Conservation (phyloP, 2,329 filamentous ascomycete genomes). For the Ophiostoma piceae region DNA sequence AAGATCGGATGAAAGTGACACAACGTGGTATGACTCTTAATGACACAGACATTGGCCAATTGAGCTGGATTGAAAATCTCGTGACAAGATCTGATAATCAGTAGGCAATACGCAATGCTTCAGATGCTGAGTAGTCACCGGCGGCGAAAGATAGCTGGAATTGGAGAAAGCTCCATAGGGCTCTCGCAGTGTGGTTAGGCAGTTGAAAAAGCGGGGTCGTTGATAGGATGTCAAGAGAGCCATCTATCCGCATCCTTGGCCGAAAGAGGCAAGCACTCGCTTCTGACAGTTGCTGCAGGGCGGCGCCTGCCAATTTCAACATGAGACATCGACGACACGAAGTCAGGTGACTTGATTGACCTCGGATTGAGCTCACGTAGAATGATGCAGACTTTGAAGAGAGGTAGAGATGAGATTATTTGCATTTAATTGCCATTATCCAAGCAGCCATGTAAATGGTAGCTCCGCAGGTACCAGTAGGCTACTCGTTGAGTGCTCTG, state of each 20-base stretch:
- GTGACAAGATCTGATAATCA: neutral
- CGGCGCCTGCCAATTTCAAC: constrained; percentile 2
- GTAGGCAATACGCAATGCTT: neutral
- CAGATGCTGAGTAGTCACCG: neutral
- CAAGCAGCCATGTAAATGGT: too few species aligned
- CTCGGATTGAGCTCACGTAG: neutral
- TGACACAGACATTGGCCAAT: neutral
- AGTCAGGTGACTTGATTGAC: neutral
- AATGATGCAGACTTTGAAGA: neutral
- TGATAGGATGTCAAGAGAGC: neutral
- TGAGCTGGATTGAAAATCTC: neutral
- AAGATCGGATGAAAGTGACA: neutral
- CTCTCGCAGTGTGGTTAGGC: neutral
- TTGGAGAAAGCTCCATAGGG: neutral
- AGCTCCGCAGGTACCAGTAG: too few species aligned
- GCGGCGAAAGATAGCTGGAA: neutral
- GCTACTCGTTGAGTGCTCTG: too few species aligned
- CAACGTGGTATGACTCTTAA: neutral
- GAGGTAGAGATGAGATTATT: neutral
- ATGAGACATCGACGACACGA: neutral
- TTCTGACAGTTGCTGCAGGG: neutral
- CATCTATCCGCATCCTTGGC: constrained; percentile 3
- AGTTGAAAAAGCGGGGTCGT: constrained; percentile 10
- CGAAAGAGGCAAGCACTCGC: neutral
- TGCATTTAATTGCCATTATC: too few species aligned